Evolutionary conservation across 495 filamentous ascomycete genomes (phyloP), one percentile per base, ranked within the genome.

Genomic region (Xylaria palmicola): DNA sequence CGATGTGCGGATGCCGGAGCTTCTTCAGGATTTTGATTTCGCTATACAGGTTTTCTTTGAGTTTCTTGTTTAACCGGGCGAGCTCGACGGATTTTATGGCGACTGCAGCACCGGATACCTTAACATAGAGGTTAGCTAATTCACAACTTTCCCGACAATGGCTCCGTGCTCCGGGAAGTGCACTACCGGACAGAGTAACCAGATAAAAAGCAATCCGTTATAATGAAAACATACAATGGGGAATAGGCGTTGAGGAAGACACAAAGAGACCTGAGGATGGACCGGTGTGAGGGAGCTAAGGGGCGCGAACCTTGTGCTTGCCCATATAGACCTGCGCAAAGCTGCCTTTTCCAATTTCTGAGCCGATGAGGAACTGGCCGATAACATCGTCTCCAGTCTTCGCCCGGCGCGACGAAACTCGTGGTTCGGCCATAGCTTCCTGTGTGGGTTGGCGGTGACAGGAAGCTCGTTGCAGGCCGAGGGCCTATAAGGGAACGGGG

Each of bases 11-110:
- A 74, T 98, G 95, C 48, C 93, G 89, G 17, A 98, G 81, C 66
- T 85, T 88, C 74, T 92, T 92, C 64, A 98, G 85, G 56, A 98
- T 98, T 62, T 92, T 80, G 70, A 98, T 97, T 78, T 98, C 94
- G 67, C 88, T 88, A 62, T 91, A 91, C 32, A 98, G 88, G 73
- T 97, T 98, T 12, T 97, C 91, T 75, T 93, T 95, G 45, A 98
- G 82, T 81, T 97, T 97, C 79, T 88, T 90, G 79, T 94, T 96
- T 32, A 98, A 81, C 68, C 93, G 94, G 51, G 79, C 81, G 36
- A 94, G 82, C 67, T 95, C 89, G 70, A 98, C 94, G 22, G 92
- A 95, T 74, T 98, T 98, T 83, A 98, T 91, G 53, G 94, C 94
- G 22, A 96, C 95, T 45, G 85, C 78, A 74, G 80, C 86, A 75